These are phyloP conservation scores for Puccinia coronata DNA, from an alignment of 1,284 basidiomycete species.

Conservation along the genomic window DNA sequence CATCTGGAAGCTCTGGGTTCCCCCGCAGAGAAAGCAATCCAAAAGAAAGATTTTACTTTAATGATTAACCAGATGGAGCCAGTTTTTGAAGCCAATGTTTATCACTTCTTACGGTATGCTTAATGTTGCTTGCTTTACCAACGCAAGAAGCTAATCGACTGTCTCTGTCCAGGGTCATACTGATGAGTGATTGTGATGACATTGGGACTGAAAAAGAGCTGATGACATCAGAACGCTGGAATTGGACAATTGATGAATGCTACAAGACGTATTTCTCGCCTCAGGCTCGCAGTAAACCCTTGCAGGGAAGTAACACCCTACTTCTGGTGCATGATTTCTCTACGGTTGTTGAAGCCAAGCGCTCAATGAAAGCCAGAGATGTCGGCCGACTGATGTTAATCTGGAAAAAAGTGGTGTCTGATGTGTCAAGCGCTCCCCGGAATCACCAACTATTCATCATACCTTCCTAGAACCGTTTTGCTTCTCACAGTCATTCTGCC, in stretches of 20 bases:
- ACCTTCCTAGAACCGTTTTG: no score
- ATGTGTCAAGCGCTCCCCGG: no score
- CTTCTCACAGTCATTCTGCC: not conserved
- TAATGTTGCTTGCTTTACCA: not conserved
- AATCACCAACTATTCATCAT: no score
- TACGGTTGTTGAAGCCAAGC: conserved; percentile 14
- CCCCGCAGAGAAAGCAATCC: no score
- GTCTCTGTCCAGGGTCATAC: not conserved
- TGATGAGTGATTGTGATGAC: not conserved
- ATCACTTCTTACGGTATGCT: conserved; percentile 13
- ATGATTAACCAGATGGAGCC: no score
- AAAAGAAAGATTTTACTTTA: no score
- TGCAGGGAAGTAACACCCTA: not conserved
- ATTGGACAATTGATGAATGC: not conserved
- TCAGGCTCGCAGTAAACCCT: not conserved
- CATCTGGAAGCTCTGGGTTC: no score
- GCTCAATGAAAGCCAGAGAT: conserved; percentile 1
- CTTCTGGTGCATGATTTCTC: conserved; percentile 7
- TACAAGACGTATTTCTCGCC: not conserved
- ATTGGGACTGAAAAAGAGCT: not conserved
- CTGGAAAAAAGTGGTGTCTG: no score
- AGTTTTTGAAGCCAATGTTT: not conserved
- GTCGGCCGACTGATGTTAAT: no score
- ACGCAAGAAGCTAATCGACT: not conserved
- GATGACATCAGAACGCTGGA: not conserved